phyloP scores from a whole-genome alignment of 2,329 filamentous ascomycete species.

The Colletotrichum liriopes region DNA sequence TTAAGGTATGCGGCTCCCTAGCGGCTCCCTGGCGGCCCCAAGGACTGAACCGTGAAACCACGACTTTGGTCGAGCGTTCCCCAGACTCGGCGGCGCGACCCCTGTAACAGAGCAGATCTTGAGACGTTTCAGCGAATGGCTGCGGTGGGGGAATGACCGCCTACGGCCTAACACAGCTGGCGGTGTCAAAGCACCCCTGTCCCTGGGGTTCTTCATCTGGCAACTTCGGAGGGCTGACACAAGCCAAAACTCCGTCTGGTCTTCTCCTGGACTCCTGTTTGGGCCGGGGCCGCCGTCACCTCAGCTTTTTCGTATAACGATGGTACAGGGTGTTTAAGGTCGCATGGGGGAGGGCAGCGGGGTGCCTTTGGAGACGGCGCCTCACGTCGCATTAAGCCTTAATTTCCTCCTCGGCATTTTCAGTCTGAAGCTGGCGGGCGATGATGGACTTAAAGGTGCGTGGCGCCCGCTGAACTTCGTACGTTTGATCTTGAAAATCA shows the following conservation, averaged over 20 bases:
- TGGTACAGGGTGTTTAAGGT: constrained; percentile 20
- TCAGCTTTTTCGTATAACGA: not conserved
- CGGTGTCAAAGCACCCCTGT: constrained; percentile 5
- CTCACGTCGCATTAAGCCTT: constrained; percentile 36
- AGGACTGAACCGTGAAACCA: constrained; percentile 18
- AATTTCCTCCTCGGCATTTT: not conserved
- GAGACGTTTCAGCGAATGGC: constrained; percentile 42
- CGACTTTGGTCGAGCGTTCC: constrained; percentile 12
- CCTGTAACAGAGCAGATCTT: constrained; percentile 33
- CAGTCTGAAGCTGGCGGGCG: not conserved
- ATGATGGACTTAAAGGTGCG: constrained; percentile 12
- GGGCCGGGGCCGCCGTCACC: constrained; percentile 27
- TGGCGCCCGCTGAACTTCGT: not conserved
- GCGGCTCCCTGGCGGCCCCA: constrained; percentile 9
- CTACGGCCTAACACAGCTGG: not conserved
- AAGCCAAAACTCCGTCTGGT: constrained; percentile 20
- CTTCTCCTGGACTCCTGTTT: constrained; percentile 35
- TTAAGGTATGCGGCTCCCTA: constrained; percentile 14
- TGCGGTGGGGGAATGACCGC: constrained; percentile 10
- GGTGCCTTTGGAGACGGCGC: constrained; percentile 18
- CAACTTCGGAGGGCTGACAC: constrained; percentile 4
- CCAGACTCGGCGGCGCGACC: constrained; percentile 31
- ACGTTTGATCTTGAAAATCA: constrained; percentile 5
- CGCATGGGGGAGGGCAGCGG: constrained; percentile 17
- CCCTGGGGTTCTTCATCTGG: not conserved